Evolutionary conservation across 768 basidiomycete genomes (phyloP).

Genomic region (Rhizopogon salebrosus): DNA sequence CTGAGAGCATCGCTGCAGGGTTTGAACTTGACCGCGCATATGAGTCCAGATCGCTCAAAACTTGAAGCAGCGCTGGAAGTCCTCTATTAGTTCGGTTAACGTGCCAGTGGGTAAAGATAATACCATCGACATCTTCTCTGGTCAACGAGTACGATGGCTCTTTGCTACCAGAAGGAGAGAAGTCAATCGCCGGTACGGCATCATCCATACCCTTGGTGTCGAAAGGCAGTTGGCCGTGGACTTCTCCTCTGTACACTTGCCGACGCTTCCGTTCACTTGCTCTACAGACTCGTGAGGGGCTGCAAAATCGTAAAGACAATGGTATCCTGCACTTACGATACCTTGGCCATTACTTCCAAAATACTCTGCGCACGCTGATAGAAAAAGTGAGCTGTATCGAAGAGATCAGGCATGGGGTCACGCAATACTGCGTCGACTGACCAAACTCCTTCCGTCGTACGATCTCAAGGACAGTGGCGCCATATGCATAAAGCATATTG

Average conservation of each 20-base stretch:
- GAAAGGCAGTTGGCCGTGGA: constrained; percentile 85
- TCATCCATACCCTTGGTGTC: constrained; percentile 79
- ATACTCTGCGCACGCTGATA: constrained; percentile 76
- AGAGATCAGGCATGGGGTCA: constrained; percentile 1
- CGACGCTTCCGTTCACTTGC: constrained; percentile 78
- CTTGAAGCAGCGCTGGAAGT: constrained; percentile 48
- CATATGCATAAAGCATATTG: constrained; percentile 88
- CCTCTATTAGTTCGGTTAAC: constrained; percentile 5
- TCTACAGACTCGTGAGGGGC: constrained; percentile 30
- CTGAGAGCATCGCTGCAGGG: constrained; percentile 43
- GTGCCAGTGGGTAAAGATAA: constrained; percentile 11
- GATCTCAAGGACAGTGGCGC: constrained; percentile 85
- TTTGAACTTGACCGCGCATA: constrained; percentile 45
- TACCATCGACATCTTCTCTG: constrained; percentile 68
- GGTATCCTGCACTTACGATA: constrained; percentile 55
- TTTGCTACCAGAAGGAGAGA: constrained; percentile 61
- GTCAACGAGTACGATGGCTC: constrained; percentile 66
- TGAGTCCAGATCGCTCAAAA: constrained; percentile 63
- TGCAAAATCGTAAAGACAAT: not conserved
- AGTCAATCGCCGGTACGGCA: constrained; percentile 72
- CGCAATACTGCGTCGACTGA: constrained; percentile 28
- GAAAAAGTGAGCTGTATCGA: constrained; percentile 63
- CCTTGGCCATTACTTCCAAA: constrained; percentile 80
- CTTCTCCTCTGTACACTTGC: constrained; percentile 78
- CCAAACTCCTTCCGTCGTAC: constrained; percentile 89